These are phyloP conservation scores for Lasiosphaeris hirsuta DNA, from an alignment of 495 filamentous ascomycete species.

Conservation along the genomic window DNA sequence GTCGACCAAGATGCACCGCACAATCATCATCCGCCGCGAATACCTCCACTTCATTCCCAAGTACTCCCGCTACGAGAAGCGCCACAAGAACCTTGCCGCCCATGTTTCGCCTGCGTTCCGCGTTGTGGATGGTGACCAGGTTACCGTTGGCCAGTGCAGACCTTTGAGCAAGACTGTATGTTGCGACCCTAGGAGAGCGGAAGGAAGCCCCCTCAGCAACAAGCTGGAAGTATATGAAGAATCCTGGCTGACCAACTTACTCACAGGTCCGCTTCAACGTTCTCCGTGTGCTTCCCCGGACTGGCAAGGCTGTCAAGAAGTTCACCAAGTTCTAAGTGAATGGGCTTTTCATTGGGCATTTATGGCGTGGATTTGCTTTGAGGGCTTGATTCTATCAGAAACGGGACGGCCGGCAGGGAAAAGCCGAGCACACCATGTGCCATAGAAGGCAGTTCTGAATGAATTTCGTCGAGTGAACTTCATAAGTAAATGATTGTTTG, in stretches of 20 bases:
- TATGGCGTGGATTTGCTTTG: constrained; percentile 51
- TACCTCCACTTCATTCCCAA: constrained; percentile 99
- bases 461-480: constrained; percentile 36
- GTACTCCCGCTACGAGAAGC: constrained; percentile 99
- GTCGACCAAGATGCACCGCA: constrained; percentile 99
- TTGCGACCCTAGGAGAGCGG: constrained; percentile 20
- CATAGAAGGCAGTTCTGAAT: constrained; percentile 48
- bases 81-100: constrained; percentile 98
- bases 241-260: constrained; percentile 12
- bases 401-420: constrained; percentile 46
- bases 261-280: constrained; percentile 96
- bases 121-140: constrained; percentile 98
- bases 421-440: constrained; percentile 42
- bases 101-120: constrained; percentile 99
- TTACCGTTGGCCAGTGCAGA: constrained; percentile 98
- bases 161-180: constrained; percentile 98
- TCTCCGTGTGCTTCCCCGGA: constrained; percentile 92
- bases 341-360: constrained; percentile 45
- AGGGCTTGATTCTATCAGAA: constrained; percentile 48
- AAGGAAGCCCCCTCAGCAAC: not conserved
- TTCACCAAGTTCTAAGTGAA: constrained; percentile 91
- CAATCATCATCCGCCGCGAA: constrained; percentile 98
- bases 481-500: constrained; percentile 15
- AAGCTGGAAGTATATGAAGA: not conserved
- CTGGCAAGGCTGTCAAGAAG: constrained; percentile 93